A percentile compares a stretch with the other conserved stretches of the same genome.
Conservation (phyloP, 495 filamentous ascomycete genomes). For the Umbilicaria muhlenbergii region DNA sequence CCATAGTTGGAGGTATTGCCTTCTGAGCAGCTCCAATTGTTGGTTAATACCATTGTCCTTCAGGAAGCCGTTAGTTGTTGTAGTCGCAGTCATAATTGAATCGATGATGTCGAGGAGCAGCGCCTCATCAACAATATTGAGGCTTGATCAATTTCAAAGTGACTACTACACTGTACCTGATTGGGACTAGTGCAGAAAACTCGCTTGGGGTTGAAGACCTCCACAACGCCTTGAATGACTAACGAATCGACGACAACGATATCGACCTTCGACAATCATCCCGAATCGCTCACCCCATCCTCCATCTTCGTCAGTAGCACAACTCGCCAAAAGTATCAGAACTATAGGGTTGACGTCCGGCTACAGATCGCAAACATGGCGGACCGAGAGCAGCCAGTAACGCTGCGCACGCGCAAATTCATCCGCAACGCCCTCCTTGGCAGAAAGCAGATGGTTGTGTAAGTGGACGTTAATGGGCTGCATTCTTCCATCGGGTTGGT, state of each 20-base stretch:
- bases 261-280: slow-evolving; percentile 16
- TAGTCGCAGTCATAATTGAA: slow-evolving; percentile 22
- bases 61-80: too few relatives aligned
- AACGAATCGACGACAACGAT: slow-evolving; percentile 13
- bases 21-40: slow-evolving; percentile 14
- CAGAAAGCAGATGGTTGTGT: slow-evolving; percentile 99
- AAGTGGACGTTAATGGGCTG: slow-evolving; percentile 26
- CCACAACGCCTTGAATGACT: background rate
- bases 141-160: too few relatives aligned
- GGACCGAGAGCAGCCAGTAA: slow-evolving; percentile 71
- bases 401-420: slow-evolving; percentile 99
- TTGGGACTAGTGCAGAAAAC: too few relatives aligned
- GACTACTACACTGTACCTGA: too few relatives aligned
- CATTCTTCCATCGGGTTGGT: too few relatives aligned
- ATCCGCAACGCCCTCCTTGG: slow-evolving; percentile 97
- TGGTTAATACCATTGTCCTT: too few relatives aligned
- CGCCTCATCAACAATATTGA: too few relatives aligned
- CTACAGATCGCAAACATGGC: slow-evolving; percentile 56
- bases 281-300: slow-evolving; percentile 6
- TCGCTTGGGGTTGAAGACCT: too few relatives aligned
- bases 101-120: slow-evolving; percentile 1
- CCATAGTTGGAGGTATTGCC: slow-evolving; percentile 54
- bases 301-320: slow-evolving; percentile 4
- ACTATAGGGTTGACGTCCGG: slow-evolving; percentile 4
- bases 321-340: background rate